Percentiles rank a stretch among this genome's conserved stretches.
Conservation (phyloP, 2,329 filamentous ascomycete species). For the Venturiaceae sp. region DNA sequence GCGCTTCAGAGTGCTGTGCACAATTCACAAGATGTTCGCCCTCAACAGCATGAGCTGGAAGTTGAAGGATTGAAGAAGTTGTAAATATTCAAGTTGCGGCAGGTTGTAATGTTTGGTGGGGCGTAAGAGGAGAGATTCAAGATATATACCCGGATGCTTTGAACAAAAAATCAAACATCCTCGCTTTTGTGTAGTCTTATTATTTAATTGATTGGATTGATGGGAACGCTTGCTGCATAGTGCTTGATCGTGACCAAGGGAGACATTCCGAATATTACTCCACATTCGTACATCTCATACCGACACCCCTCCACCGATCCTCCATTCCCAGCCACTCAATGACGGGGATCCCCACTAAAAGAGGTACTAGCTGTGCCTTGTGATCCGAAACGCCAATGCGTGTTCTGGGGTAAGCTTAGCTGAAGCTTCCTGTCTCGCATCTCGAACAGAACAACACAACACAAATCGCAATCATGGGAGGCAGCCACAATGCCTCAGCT, state of each 20-base stretch:
- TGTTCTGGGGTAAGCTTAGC: too few species aligned
- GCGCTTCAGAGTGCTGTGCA: conserved; percentile 80
- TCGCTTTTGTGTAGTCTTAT: neutral
- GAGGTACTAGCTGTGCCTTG: too few species aligned
- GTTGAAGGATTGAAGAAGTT: neutral
- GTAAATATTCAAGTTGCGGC: neutral
- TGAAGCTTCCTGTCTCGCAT: neutral
- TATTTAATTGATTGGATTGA: neutral
- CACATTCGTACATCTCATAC: too few species aligned
- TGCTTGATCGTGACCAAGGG: too few species aligned
- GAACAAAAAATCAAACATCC: neutral
- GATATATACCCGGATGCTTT: neutral
- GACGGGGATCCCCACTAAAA: too few species aligned
- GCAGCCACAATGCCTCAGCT: conserved; percentile 16
- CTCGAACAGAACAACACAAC: neutral
- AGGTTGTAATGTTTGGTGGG: neutral
- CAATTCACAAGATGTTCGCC: conserved; percentile 49
- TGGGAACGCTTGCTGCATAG: too few species aligned
- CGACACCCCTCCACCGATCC: too few species aligned
- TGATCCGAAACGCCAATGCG: too few species aligned
- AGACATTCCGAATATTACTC: too few species aligned
- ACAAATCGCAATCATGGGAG: conserved; percentile 21
- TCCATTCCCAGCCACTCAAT: too few species aligned
- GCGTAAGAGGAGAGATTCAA: neutral
- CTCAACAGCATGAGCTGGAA: neutral